Evolutionary conservation across 2,329 filamentous ascomycete species (phyloP).

Genomic region (Trichoderma sp.): DNA sequence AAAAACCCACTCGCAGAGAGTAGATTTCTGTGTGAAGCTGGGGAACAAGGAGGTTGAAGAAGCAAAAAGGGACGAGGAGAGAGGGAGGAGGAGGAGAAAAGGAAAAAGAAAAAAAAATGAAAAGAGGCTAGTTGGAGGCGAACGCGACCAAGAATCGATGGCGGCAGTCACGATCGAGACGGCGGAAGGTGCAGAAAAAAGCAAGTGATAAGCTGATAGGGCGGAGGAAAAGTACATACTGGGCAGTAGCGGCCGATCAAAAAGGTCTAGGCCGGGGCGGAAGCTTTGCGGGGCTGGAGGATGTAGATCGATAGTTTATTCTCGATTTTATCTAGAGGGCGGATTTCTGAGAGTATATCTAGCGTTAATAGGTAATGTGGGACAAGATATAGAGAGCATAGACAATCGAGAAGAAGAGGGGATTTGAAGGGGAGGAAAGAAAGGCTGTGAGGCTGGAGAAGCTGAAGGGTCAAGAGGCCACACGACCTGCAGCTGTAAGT

Average conservation of each 20-base stretch:
- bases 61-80: background rate
- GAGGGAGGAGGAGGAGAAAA: background rate
- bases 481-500: no score
- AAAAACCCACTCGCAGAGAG: conserved; percentile 6
- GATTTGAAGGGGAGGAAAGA: background rate
- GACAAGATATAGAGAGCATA: no score
- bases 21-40: conserved; percentile 28
- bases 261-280: background rate
- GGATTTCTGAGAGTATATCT: no score
- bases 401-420: background rate
- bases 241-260: conserved; percentile 6
- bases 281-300: background rate
- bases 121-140: conserved; percentile 7
- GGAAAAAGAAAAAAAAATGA: background rate
- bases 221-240: conserved; percentile 1
- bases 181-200: conserved; percentile 16
- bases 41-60: background rate
- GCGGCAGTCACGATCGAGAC: background rate
- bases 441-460: no score
- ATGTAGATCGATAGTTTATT: background rate
- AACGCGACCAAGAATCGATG: background rate
- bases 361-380: no score
- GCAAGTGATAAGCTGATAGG: conserved; percentile 16
- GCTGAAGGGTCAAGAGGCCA: background rate
- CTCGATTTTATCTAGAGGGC: background rate